phyloP scores from a whole-genome alignment of 2,329 filamentous ascomycete species.

The Cryphonectria parasitica region DNA sequence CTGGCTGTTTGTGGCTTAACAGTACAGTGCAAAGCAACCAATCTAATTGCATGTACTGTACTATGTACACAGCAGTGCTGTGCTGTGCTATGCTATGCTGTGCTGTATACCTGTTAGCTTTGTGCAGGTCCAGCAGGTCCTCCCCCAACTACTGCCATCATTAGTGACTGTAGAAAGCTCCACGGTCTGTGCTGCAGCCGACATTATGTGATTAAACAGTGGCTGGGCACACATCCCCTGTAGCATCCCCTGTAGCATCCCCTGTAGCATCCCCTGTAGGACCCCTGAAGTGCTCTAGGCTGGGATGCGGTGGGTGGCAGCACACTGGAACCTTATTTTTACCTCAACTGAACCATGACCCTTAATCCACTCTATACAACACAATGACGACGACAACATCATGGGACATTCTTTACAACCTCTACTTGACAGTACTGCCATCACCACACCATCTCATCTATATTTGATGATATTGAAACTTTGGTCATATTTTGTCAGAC shows the following conservation, averaged over 20 bases:
- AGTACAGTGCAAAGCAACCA: too few species aligned
- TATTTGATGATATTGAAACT: too few species aligned
- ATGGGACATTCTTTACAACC: too few species aligned
- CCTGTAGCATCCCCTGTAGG: not conserved
- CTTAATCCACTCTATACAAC: too few species aligned
- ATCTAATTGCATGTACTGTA: too few species aligned
- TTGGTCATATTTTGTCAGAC: not conserved
- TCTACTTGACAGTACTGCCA: too few species aligned
- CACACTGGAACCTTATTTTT: not conserved
- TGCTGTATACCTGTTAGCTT: not conserved
- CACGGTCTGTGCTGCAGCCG: constrained; percentile 6
- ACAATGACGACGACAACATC: too few species aligned
- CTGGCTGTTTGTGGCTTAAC: not conserved
- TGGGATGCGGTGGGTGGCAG: not conserved
- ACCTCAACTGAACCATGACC: too few species aligned
- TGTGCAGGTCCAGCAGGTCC: not conserved
- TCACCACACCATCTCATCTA: too few species aligned
- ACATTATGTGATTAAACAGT: constrained; percentile 12
- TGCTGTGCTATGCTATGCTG: constrained; percentile 2
- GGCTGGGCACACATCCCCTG: not conserved
- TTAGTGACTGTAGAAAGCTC: not conserved
- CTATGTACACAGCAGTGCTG: not conserved
- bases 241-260: not conserved
- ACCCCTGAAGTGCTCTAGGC: not conserved
- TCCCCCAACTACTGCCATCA: not conserved